Evolutionary conservation across 164 flowering plant species (phyloP).

Genomic region (Aristolochia californica): DNA sequence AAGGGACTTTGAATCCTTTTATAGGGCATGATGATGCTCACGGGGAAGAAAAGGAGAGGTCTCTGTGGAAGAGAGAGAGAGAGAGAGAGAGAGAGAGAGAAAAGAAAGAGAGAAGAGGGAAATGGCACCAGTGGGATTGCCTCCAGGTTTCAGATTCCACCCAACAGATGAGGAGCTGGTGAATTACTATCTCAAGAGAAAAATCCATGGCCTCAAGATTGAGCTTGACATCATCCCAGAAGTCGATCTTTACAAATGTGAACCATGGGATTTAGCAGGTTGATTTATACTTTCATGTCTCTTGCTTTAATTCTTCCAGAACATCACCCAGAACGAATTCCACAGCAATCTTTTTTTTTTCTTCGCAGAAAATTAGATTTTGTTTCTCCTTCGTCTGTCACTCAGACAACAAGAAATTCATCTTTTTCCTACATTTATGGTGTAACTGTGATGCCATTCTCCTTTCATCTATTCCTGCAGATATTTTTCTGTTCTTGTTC

Average conservation of each 20-base stretch:
- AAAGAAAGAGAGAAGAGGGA: not conserved
- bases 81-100: not conserved
- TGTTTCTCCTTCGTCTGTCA: constrained; percentile 1
- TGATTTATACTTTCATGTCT: not conserved
- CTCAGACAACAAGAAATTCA: not conserved
- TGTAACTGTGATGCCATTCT: not conserved
- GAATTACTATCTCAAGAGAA: constrained; percentile 76
- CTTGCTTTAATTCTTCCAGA: not conserved
- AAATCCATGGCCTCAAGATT: constrained; percentile 64
- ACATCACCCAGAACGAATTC: too few relatives aligned
- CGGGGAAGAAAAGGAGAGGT: not conserved
- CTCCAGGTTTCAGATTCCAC: constrained; percentile 88
- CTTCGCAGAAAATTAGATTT: too few relatives aligned
- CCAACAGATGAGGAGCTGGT: constrained; percentile 94
- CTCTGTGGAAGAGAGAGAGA: constrained; percentile 1
- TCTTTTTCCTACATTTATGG: not conserved
- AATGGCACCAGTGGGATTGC: constrained; percentile 80
- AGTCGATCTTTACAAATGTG: constrained; percentile 93
- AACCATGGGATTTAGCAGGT: constrained; percentile 93
- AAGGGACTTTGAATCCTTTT: constrained; percentile 48
- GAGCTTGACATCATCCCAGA: constrained; percentile 89
- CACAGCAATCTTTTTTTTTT: too few relatives aligned
- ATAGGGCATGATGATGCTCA: constrained; percentile 12
- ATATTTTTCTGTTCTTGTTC: too few relatives aligned
- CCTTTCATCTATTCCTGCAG: too few relatives aligned